Evolutionary conservation across 192 early-diverging fungal species (phyloP), one percentile per base, ranked within the genome.

Genomic region (Endogone sp.): DNA sequence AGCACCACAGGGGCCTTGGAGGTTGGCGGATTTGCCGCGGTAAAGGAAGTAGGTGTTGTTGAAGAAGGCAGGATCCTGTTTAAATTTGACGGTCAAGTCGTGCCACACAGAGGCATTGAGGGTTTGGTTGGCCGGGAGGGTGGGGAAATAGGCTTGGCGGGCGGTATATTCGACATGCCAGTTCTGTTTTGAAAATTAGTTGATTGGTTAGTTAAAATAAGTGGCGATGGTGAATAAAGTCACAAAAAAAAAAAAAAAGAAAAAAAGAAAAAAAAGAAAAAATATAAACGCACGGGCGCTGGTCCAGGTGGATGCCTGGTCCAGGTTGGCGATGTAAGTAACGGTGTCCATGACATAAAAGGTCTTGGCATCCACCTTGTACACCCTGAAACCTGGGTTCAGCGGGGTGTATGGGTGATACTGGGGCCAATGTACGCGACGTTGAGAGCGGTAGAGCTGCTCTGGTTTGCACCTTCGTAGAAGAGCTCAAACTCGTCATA

Each of bases 151-250:
- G 25, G 75, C 73, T 37, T 82, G 64, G 56, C 81, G 71, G 22
- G 83, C 83, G 68, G 78, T 79, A 61, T 85, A 85, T 67, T 85
- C 80, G 27, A 80, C 37, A 66, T 85, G 83, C 83, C 83, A 85
- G 72, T 85, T 85, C 65, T 78, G 71, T 10, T 67, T 32, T 22
- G 67, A 24, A 25, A 28, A 56, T 32, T 74, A n/a, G n/a, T n/a
- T n/a, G n/a, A n/a, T n/a, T n/a, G n/a, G n/a, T n/a, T n/a, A n/a
- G n/a, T n/a, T n/a, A n/a, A n/a, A n/a, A n/a, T n/a, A n/a, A n/a
- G n/a, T n/a, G n/a, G n/a, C n/a, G n/a, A n/a, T n/a, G n/a, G n/a
- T n/a, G n/a, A n/a, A n/a, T n/a, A n/a, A n/a, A n/a, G n/a, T n/a
- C n/a, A n/a, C n/a, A n/a, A n/a, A n/a, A n/a, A n/a, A n/a, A n/a